A percentile compares a stretch with the other conserved stretches of the same genome.
Conservation (phyloP, 768 basidiomycete genomes). For the Xerocomellus chrysenteron region DNA sequence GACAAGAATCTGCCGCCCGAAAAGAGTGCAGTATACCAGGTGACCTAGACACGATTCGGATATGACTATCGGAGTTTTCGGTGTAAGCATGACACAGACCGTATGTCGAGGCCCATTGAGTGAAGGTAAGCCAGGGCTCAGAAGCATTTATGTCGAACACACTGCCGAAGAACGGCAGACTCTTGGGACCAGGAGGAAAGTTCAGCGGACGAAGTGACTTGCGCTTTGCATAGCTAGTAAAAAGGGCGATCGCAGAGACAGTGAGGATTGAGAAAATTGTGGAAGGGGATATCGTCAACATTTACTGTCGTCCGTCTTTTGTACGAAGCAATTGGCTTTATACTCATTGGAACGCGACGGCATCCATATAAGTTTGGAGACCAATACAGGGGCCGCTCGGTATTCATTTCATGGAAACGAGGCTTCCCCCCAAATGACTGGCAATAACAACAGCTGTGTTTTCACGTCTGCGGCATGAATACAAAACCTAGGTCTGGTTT, state of each 20-base stretch:
- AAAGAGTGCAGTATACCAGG: slow-evolving; percentile 30
- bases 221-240: slow-evolving; percentile 11
- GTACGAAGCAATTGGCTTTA: slow-evolving; percentile 9
- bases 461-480: background rate
- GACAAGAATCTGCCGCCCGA: slow-evolving; percentile 35
- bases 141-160: slow-evolving; percentile 24
- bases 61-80: background rate
- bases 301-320: background rate
- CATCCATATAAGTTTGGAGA: background rate
- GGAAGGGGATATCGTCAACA: slow-evolving; percentile 6
- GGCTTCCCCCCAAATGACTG: background rate
- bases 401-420: slow-evolving; percentile 9
- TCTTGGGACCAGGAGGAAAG: slow-evolving; percentile 32
- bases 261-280: slow-evolving; percentile 5
- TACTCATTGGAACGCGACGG: slow-evolving; percentile 6
- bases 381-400: slow-evolving; percentile 6
- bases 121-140: slow-evolving; percentile 35
- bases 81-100: slow-evolving; percentile 15
- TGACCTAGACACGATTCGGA: slow-evolving; percentile 23
- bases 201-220: slow-evolving; percentile 1
- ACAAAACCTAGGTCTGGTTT: background rate
- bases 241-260: slow-evolving; percentile 8
- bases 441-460: background rate
- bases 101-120: slow-evolving; percentile 28
- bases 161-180: slow-evolving; percentile 31